Percentiles rank a stretch among this genome's conserved stretches.
phyloP scores from a whole-genome alignment of 768 basidiomycete genomes.

The Leccinum broughii region DNA sequence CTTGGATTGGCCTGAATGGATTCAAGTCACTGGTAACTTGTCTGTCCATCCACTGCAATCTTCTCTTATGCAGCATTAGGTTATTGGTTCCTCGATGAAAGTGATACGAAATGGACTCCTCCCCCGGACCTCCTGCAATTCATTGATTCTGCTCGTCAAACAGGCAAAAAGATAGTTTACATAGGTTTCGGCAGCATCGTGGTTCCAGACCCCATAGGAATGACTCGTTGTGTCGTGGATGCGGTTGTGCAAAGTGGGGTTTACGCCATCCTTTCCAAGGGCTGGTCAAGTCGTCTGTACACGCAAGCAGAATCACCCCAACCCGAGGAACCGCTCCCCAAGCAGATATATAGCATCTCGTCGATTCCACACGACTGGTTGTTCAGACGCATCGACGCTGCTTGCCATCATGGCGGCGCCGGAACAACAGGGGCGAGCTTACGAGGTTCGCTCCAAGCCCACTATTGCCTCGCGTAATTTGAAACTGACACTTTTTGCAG shows the following conservation, averaged over 20 bases:
- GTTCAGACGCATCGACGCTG: constrained; percentile 91
- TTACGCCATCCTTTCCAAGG: constrained; percentile 92
- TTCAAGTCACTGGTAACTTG: constrained; percentile 77
- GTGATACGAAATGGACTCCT: constrained; percentile 92
- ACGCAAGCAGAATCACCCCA: constrained; percentile 62
- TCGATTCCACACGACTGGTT: constrained; percentile 97
- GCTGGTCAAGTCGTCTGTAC: constrained; percentile 92
- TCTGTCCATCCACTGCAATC: constrained; percentile 7
- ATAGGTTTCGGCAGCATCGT: constrained; percentile 98
- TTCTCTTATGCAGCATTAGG: constrained; percentile 45
- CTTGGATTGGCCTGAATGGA: constrained; percentile 99
- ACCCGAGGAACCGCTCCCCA: constrained; percentile 67
- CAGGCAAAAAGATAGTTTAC: constrained; percentile 90
- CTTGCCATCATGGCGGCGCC: constrained; percentile 97
- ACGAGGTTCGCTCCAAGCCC: constrained; percentile 57
- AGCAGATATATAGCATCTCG: constrained; percentile 79
- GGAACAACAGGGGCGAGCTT: constrained; percentile 95
- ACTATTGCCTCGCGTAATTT: neutral
- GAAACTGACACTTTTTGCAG: constrained; percentile 37
- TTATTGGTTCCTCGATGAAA: constrained; percentile 96
- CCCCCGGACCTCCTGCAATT: constrained; percentile 79
- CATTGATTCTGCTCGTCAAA: constrained; percentile 72
- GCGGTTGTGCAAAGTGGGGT: constrained; percentile 87
- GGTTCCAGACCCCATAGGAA: constrained; percentile 88
- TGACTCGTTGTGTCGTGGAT: constrained; percentile 90